These are phyloP conservation scores for Chlorella sp. DNA, from an alignment of 139 green algal species.

Conservation along the genomic window DNA sequence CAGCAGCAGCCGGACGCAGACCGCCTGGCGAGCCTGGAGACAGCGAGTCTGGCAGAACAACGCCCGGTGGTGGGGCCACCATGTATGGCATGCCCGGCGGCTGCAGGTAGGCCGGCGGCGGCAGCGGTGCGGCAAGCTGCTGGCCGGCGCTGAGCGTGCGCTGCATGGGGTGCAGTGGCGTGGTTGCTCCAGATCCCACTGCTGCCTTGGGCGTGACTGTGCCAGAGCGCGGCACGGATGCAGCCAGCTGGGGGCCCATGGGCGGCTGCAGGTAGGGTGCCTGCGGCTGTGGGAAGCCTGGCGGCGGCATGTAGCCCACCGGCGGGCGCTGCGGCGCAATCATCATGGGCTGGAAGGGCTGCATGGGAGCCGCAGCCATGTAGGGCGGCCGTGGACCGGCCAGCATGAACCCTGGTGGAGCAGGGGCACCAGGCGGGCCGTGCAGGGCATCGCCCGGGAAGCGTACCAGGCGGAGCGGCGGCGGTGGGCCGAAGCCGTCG, in stretches of 20 bases:
- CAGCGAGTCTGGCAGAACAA: slow-evolving; percentile 29
- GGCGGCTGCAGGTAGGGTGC: background rate
- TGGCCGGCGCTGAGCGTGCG: slow-evolving; percentile 11
- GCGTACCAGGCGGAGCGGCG: slow-evolving; percentile 2
- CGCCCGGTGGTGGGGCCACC: slow-evolving; percentile 20
- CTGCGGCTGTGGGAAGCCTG: background rate
- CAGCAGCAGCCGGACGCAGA: background rate
- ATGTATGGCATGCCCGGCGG: background rate
- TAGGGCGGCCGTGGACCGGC: background rate
- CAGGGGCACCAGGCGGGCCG: background rate
- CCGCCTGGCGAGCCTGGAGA: background rate
- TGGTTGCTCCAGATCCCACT: background rate
- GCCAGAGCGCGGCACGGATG: background rate
- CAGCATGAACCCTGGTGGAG: background rate
- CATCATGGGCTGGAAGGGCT: slow-evolving; percentile 17
- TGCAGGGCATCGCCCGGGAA: slow-evolving; percentile 25
- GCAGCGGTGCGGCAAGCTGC: background rate
- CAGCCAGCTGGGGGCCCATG: background rate
- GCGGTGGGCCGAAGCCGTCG: background rate
- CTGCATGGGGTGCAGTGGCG: slow-evolving; percentile 22
- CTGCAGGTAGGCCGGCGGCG: background rate
- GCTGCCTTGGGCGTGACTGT: background rate
- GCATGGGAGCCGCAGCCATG: background rate
- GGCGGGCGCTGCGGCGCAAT: background rate
- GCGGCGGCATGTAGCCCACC: background rate